Evolutionary conservation across 345 rosid genomes (phyloP).

Genomic region (Combretum micranthum): DNA sequence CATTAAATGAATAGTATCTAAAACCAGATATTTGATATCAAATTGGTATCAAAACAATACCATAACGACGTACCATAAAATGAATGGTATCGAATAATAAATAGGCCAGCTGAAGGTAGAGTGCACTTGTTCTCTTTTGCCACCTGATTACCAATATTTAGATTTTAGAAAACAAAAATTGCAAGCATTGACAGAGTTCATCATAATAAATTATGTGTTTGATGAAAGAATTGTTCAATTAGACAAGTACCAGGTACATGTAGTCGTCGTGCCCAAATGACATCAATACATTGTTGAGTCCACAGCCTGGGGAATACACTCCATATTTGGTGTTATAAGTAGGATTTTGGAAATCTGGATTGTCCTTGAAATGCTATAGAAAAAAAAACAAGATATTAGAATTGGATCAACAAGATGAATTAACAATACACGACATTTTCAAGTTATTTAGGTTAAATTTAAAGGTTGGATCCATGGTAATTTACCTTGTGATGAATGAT

Average conservation of each 20-base stretch:
- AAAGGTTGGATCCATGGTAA: not conserved
- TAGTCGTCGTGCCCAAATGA: constrained; percentile 72
- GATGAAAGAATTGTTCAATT: not conserved
- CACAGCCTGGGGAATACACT: constrained; percentile 44
- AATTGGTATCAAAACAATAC: not conserved
- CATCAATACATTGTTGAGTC: constrained; percentile 48
- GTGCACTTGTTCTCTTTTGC: constrained; percentile 47
- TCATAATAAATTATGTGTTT: not conserved
- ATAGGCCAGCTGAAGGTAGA: constrained; percentile 50
- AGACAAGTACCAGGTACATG: constrained; percentile 42
- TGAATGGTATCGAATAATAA: constrained; percentile 61
- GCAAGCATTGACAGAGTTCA: not conserved
- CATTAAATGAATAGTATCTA: constrained; percentile 63
- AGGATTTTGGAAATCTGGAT: constrained; percentile 41
- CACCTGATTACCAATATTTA: constrained; percentile 17
- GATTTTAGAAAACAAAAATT: not conserved
- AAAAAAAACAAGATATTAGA: not conserved
- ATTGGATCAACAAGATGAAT: not conserved
- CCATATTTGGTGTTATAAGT: constrained; percentile 46
- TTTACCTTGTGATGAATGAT: constrained; percentile 34
- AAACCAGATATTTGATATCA: no score
- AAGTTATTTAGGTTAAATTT: no score
- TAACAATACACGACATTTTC: no score
- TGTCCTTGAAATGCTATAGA: constrained; percentile 49
- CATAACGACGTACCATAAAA: constrained; percentile 34